These are phyloP conservation scores for Boehmeria nivea DNA, from an alignment of 306 rosid genomes.

Conservation along the genomic window DNA sequence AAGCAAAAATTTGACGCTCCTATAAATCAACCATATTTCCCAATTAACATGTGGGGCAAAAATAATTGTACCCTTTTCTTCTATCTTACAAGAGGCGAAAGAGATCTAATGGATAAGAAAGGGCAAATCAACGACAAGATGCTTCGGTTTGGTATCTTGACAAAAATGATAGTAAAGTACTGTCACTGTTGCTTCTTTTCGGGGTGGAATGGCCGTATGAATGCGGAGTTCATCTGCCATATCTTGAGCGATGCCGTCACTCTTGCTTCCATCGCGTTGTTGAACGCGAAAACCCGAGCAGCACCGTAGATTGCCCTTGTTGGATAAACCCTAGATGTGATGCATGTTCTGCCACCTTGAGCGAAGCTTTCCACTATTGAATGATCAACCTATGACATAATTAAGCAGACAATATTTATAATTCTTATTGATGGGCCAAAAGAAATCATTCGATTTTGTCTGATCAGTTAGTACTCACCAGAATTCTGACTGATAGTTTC, in stretches of 20 bases:
- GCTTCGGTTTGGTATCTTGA: too few species aligned
- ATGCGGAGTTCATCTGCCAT: conserved; percentile 98
- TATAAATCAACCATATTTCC: background rate
- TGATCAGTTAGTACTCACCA: conserved; percentile 52
- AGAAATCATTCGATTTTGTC: too few species aligned
- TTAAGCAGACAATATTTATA: too few species aligned
- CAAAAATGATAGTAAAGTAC: background rate
- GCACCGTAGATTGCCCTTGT: conserved; percentile 86
- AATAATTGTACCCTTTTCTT: background rate
- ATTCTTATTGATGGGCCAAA: too few species aligned
- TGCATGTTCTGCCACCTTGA: conserved; percentile 84
- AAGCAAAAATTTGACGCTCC: too few species aligned
- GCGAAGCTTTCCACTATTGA: conserved; percentile 84
- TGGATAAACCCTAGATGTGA: conserved; percentile 76
- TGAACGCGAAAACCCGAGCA: conserved; percentile 67
- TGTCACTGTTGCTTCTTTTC: conserved; percentile 7
- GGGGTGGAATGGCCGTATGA: conserved; percentile 61
- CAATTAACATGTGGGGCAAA: background rate
- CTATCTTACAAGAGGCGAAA: background rate
- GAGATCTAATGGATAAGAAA: too few species aligned
- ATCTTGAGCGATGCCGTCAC: conserved; percentile 60
- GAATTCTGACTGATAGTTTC: conserved; percentile 51
- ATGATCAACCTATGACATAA: conserved; percentile 65
- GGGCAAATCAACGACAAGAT: too few species aligned
- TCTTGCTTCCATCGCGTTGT: conserved; percentile 65